A percentile compares a stretch with the other conserved stretches of the same genome.
Conservation (phyloP, 495 filamentous ascomycete species). For the Mycothermus thermophilus region DNA sequence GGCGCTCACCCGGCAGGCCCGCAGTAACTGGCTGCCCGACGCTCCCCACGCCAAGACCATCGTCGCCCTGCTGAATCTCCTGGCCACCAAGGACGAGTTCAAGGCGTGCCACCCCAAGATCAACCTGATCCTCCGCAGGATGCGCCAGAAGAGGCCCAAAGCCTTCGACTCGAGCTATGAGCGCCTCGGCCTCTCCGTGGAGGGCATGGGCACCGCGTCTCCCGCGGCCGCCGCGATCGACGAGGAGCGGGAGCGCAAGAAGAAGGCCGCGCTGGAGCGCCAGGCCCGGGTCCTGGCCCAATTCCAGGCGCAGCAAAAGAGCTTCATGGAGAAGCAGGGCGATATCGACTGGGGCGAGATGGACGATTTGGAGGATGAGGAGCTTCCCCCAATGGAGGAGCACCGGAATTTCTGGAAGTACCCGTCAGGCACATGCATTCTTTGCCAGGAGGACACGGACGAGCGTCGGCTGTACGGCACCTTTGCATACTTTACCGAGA, state of each 20-base stretch:
- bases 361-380: constrained; percentile 50
- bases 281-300: constrained; percentile 92
- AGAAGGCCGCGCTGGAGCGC: constrained; percentile 72
- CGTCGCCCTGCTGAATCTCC: constrained; percentile 56
- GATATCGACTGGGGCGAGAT: constrained; percentile 72
- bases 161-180: constrained; percentile 50
- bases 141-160: constrained; percentile 65
- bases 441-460: constrained; percentile 92
- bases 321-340: constrained; percentile 74
- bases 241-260: constrained; percentile 69
- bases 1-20: constrained; percentile 47
- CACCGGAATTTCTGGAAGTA: constrained; percentile 76
- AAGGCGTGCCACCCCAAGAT: constrained; percentile 76
- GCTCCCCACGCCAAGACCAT: constrained; percentile 47
- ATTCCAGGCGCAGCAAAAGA: constrained; percentile 93
- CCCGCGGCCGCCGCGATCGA: constrained; percentile 44
- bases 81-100: constrained; percentile 59
- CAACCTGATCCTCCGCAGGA: constrained; percentile 65
- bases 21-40: constrained; percentile 39
- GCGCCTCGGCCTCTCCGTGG: constrained; percentile 34
- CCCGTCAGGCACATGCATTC: constrained; percentile 84
- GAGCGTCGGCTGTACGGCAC: constrained; percentile 82
- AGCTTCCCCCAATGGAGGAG: constrained; percentile 48
- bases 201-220: constrained; percentile 39
- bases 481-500: constrained; percentile 78